Percentiles rank a stretch among this genome's conserved stretches.
phyloP scores from a whole-genome alignment of 306 rosid genomes.

The Vigna radiata region DNA sequence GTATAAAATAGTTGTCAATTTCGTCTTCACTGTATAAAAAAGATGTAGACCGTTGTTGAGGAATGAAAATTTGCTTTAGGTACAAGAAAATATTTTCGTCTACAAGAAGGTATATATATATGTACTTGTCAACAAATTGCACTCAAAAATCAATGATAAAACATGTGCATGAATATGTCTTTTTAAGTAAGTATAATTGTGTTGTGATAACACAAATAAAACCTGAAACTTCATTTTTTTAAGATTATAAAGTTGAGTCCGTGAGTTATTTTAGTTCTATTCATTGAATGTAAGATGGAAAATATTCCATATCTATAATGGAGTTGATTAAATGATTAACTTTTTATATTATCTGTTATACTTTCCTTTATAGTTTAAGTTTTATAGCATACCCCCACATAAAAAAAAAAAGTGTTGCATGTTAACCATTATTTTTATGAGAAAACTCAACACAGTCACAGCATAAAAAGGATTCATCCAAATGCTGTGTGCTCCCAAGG shows the following conservation, averaged over 20 bases:
- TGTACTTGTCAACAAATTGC: background rate
- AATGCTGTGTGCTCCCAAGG: background rate
- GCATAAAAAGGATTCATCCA: background rate
- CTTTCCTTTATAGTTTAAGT: too few species aligned
- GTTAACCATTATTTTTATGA: background rate
- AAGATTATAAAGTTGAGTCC: too few species aligned
- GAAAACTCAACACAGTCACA: background rate
- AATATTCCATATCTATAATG: too few species aligned
- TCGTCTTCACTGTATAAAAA: slow-evolving; percentile 3
- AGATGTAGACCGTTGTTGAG: background rate
- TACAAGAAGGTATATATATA: background rate
- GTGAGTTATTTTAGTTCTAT: too few species aligned
- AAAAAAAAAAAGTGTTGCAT: background rate
- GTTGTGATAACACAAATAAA: too few species aligned
- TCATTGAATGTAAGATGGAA: background rate
- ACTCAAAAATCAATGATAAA: too few species aligned
- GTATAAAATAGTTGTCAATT: slow-evolving; percentile 29
- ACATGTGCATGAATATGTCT: background rate
- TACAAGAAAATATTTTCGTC: slow-evolving; percentile 37
- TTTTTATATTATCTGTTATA: too few species aligned
- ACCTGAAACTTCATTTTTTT: too few species aligned
- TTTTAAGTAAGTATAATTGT: background rate
- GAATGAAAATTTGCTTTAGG: slow-evolving; percentile 28
- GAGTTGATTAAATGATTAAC: too few species aligned
- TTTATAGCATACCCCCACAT: too few species aligned